These are phyloP conservation scores for Cyberlindnera subsufficiens DNA, from an alignment of 805 yeast species.

Conservation along the genomic window DNA sequence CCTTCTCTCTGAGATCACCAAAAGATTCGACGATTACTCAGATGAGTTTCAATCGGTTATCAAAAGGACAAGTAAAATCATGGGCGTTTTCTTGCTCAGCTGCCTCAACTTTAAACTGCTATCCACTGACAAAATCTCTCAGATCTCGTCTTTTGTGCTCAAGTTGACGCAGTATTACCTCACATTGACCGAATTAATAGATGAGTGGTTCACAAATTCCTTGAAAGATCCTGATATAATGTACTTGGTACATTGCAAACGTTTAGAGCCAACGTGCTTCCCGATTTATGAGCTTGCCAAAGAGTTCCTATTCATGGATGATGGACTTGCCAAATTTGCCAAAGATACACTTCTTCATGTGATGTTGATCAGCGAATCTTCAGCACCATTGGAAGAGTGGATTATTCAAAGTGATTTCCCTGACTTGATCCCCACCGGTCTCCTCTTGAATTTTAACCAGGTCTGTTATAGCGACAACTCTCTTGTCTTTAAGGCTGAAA, in stretches of 20 bases:
- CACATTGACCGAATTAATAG: slow-evolving; percentile 14
- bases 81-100: slow-evolving; percentile 13
- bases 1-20: slow-evolving; percentile 10
- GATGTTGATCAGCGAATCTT: slow-evolving; percentile 9
- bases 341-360: slow-evolving; percentile 12
- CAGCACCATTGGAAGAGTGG: slow-evolving; percentile 14
- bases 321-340: slow-evolving; percentile 2
- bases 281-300: slow-evolving; percentile 22
- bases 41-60: slow-evolving; percentile 4
- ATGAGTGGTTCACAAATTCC: slow-evolving; percentile 13
- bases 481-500: neutral
- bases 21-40: slow-evolving; percentile 12
- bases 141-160: slow-evolving; percentile 7
- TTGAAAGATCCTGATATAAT: slow-evolving; percentile 13
- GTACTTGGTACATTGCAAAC: slow-evolving; percentile 4
- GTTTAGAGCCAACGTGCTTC: slow-evolving; percentile 7
- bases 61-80: slow-evolving; percentile 8
- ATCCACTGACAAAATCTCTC: neutral
- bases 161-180: slow-evolving; percentile 11
- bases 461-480: slow-evolving; percentile 5
- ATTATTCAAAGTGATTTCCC: slow-evolving; percentile 18
- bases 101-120: slow-evolving; percentile 5
- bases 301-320: slow-evolving; percentile 19
- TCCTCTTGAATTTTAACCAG: slow-evolving; percentile 12
- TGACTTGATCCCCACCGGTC: slow-evolving; percentile 8